A percentile compares a stretch with the other conserved stretches of the same genome.
Evolutionary conservation across 2,329 filamentous ascomycete genomes (phyloP).

Genomic region (Phoma sp.): DNA sequence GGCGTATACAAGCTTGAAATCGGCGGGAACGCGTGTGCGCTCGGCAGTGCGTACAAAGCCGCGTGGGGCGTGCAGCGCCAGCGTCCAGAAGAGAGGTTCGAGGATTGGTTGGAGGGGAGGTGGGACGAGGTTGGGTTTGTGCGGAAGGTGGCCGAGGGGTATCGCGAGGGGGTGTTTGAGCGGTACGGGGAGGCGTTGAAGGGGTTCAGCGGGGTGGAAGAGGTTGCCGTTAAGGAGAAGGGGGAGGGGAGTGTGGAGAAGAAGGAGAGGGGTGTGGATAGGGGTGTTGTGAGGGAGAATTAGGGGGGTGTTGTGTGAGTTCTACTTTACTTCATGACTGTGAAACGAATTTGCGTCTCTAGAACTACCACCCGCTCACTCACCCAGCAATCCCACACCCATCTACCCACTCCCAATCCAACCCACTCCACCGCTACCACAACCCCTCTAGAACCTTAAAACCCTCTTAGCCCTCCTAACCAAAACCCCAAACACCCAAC

Average conservation of each 20-base stretch:
- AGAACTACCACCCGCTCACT: no score
- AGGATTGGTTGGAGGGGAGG: slow-evolving; percentile 80
- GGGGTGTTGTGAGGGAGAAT: slow-evolving; percentile 1
- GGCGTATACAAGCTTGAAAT: slow-evolving; percentile 94
- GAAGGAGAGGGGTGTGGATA: neutral
- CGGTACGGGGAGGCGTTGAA: slow-evolving; percentile 77
- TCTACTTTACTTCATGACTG: no score
- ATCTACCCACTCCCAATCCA: no score
- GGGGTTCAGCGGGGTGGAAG: slow-evolving; percentile 80
- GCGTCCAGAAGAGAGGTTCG: slow-evolving; percentile 72
- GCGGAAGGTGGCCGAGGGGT: slow-evolving; percentile 82
- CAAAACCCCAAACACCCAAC: no score
- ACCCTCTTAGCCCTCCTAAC: no score
- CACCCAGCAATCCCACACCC: no score
- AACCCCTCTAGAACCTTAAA: no score
- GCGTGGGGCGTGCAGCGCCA: slow-evolving; percentile 84
- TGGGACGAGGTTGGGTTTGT: slow-evolving; percentile 89
- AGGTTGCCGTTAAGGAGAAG: slow-evolving; percentile 61
- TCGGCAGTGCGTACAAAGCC: slow-evolving; percentile 95
- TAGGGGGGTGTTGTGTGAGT: neutral
- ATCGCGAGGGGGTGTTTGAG: slow-evolving; percentile 75
- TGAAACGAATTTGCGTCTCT: no score
- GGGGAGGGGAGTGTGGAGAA: slow-evolving; percentile 23
- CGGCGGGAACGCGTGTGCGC: slow-evolving; percentile 90
- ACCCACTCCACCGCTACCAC: no score